phyloP scores from a whole-genome alignment of 139 green algal genomes.

The Gonium pectorale region DNA sequence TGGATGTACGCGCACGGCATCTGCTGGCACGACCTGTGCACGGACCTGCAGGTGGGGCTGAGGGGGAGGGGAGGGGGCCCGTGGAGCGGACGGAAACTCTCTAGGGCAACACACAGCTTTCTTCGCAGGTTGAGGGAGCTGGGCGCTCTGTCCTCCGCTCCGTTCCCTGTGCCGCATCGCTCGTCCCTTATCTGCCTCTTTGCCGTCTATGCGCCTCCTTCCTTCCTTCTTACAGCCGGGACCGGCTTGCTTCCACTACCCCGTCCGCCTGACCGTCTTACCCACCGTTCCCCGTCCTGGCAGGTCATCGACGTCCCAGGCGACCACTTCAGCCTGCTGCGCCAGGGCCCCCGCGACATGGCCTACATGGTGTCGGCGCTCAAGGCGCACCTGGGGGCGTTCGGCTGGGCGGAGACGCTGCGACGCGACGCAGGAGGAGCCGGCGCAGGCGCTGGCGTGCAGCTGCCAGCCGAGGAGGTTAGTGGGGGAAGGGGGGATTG shows the following conservation, averaged over 20 bases:
- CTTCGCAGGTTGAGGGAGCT: too few relatives aligned
- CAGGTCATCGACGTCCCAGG: conserved; percentile 77
- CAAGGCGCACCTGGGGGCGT: conserved; percentile 62
- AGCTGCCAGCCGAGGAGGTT: conserved; percentile 54
- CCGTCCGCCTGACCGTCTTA: neutral
- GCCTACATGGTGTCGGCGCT: conserved; percentile 58
- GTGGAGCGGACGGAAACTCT: too few relatives aligned
- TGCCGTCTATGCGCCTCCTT: too few relatives aligned
- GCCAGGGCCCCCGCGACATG: conserved; percentile 69
- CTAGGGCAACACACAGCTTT: too few relatives aligned
- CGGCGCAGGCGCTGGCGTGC: neutral
- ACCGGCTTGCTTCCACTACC: too few relatives aligned
- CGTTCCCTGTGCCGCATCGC: too few relatives aligned
- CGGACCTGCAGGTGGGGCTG: conserved; percentile 73
- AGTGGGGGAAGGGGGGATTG: too few relatives aligned
- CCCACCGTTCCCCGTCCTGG: neutral
- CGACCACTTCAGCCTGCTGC: conserved; percentile 91
- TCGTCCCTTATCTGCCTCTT: too few relatives aligned
- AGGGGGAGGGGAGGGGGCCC: too few relatives aligned
- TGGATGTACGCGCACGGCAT: conserved; percentile 74
- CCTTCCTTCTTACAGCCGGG: too few relatives aligned
- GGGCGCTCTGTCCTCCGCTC: too few relatives aligned
- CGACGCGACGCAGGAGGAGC: conserved; percentile 31
- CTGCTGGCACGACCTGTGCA: conserved; percentile 78
- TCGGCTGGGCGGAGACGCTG: conserved; percentile 67